phyloP scores from a whole-genome alignment of 805 yeast species.

The Starmerella tilneyi region DNA sequence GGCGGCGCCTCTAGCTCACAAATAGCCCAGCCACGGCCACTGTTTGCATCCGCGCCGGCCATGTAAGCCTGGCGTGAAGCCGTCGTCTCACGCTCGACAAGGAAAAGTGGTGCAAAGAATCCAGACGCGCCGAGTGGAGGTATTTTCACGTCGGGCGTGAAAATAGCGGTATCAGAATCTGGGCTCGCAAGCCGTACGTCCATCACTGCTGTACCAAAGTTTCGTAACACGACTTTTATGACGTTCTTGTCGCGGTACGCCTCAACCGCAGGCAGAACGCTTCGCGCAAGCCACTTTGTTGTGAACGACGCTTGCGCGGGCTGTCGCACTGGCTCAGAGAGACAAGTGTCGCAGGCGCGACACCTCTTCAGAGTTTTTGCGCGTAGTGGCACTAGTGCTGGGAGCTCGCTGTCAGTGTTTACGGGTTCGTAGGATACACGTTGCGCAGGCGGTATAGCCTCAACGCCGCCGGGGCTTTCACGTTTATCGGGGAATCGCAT shows the following conservation, averaged over 20 bases:
- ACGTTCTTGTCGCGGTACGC: not conserved
- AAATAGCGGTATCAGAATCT: conserved; percentile 9
- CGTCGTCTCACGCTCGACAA: conserved; percentile 25
- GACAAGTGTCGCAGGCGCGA: conserved; percentile 29
- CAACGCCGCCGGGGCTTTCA: not conserved
- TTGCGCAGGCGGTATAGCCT: not conserved
- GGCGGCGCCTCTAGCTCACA: conserved; percentile 10
- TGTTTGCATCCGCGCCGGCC: conserved; percentile 16
- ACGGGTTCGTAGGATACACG: not conserved
- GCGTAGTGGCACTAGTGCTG: conserved; percentile 26
- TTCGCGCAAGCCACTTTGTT: conserved; percentile 24
- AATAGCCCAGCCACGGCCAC: conserved; percentile 29
- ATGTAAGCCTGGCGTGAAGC: conserved; percentile 27
- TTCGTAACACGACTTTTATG: conserved; percentile 22
- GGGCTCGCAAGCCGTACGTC: conserved; percentile 16
- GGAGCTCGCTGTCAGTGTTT: conserved; percentile 15
- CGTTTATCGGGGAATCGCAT: not conserved
- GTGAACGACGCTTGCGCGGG: conserved; percentile 23
- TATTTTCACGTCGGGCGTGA: conserved; percentile 19
- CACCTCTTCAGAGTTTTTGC: conserved; percentile 28
- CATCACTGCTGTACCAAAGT: conserved; percentile 16
- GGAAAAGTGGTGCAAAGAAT: conserved; percentile 24
- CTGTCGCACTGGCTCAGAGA: conserved; percentile 29
- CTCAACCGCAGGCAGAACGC: conserved; percentile 24
- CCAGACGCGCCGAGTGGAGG: conserved; percentile 23